These are phyloP conservation scores for Linum tenue DNA, from an alignment of 345 rosid species.

Conservation along the genomic window DNA sequence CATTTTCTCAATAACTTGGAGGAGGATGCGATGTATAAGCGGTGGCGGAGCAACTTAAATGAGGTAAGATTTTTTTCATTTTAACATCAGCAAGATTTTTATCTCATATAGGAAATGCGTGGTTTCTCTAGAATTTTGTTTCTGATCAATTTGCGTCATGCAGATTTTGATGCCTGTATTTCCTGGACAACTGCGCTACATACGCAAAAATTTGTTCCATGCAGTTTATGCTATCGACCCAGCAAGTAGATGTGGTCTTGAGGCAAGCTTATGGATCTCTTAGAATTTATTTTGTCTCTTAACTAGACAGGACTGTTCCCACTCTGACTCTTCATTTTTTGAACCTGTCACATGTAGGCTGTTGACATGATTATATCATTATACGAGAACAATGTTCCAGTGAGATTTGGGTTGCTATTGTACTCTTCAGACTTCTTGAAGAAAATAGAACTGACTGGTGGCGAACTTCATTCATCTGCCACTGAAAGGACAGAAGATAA, in stretches of 20 bases:
- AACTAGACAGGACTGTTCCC: not conserved
- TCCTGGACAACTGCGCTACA: constrained; percentile 91
- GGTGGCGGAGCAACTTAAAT: constrained; percentile 85
- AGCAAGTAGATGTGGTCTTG: constrained; percentile 73
- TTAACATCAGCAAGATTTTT: constrained; percentile 1
- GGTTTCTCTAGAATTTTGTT: constrained; percentile 12
- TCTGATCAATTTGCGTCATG: constrained; percentile 20
- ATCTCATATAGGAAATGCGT: constrained; percentile 9
- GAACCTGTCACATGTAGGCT: constrained; percentile 39
- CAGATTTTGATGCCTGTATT: constrained; percentile 96
- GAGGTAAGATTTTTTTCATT: constrained; percentile 40
- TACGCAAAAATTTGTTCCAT: constrained; percentile 90
- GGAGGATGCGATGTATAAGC: constrained; percentile 93
- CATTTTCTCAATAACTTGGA: constrained; percentile 92
- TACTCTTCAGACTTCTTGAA: constrained; percentile 63
- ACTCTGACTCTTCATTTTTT: not conserved
- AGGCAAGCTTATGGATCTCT: constrained; percentile 35
- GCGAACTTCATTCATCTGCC: constrained; percentile 31
- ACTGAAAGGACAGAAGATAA: constrained; percentile 54
- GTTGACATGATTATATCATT: constrained; percentile 60
- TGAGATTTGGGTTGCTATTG: constrained; percentile 86
- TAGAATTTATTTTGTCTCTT: constrained; percentile 11
- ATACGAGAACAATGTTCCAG: constrained; percentile 70
- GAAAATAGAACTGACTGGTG: constrained; percentile 50
- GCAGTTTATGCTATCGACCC: constrained; percentile 95